Conservation (phyloP, 768 basidiomycete genomes). For the Boletus subcaerulescens region DNA sequence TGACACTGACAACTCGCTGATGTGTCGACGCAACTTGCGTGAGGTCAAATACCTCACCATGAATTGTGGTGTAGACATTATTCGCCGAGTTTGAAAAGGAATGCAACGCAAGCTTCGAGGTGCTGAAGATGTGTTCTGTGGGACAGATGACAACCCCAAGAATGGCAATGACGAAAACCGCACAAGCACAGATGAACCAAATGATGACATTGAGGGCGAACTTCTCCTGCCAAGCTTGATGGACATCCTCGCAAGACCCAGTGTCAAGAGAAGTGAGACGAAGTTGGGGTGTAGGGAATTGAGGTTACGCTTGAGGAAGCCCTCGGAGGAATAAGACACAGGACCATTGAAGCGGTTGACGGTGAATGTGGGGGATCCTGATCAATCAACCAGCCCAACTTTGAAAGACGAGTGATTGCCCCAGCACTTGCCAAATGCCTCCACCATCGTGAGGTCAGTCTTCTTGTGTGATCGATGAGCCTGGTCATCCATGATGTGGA, state of each 20-base stretch:
- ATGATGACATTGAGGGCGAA: slow-evolving; percentile 92
- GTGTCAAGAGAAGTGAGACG: too few species aligned
- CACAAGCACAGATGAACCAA: slow-evolving; percentile 88
- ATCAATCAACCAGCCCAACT: too few species aligned
- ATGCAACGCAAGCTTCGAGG: slow-evolving; percentile 71
- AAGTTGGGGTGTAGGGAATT: too few species aligned
- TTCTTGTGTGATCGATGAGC: too few species aligned
- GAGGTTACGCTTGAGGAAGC: too few species aligned
- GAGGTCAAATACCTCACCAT: slow-evolving; percentile 95
- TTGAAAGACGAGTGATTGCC: too few species aligned
- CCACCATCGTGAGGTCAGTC: too few species aligned
- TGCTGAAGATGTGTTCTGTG: slow-evolving; percentile 86
- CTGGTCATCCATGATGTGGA: too few species aligned
- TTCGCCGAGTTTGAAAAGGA: slow-evolving; percentile 60
- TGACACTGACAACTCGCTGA: slow-evolving; percentile 59
- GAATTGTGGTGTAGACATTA: slow-evolving; percentile 75
- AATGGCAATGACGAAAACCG: slow-evolving; percentile 90
- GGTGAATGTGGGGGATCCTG: too few species aligned
- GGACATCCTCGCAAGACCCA: slow-evolving; percentile 85
- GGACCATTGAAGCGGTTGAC: too few species aligned
- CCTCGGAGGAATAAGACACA: too few species aligned
- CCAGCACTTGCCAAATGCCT: too few species aligned
- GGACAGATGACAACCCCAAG: slow-evolving; percentile 91
- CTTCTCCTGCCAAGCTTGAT: slow-evolving; percentile 98
- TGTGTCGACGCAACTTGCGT: slow-evolving; percentile 66